These are phyloP conservation scores for Claviceps pazoutovae DNA, from an alignment of 2,329 filamentous ascomycete genomes.

Conservation along the genomic window DNA sequence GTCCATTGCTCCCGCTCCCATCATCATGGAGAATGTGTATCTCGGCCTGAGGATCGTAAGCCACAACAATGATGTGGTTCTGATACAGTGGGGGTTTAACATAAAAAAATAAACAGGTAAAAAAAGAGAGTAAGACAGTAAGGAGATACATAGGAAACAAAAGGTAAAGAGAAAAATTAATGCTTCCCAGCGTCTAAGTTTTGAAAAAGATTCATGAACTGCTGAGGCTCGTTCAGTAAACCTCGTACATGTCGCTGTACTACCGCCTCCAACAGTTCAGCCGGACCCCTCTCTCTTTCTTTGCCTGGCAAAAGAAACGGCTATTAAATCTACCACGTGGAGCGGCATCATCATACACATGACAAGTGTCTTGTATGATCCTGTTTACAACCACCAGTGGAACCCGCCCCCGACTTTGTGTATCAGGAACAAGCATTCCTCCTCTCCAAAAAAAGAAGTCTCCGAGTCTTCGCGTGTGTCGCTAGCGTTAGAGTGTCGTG, in stretches of 20 bases:
- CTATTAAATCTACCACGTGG: not conserved
- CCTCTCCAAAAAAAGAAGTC: not conserved
- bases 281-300: not conserved
- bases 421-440: not conserved
- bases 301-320: not conserved
- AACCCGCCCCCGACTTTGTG: not conserved
- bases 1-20: not conserved
- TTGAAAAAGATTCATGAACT: not conserved
- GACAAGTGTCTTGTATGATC: slow-evolving; percentile 2
- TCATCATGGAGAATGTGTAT: not conserved
- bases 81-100: not conserved
- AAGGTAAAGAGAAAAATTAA: slow-evolving; percentile 1
- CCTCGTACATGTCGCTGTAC: slow-evolving; percentile 3
- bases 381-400: not conserved
- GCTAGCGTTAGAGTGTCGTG: not conserved
- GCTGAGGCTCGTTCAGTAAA: slow-evolving; percentile 1
- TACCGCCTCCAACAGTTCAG: not conserved
- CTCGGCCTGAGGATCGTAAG: not conserved
- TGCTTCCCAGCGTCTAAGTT: slow-evolving; percentile 3
- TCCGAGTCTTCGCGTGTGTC: not conserved
- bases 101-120: slow-evolving; percentile 1
- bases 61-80: not conserved
- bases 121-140: not conserved
- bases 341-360: not conserved
- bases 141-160: not conserved